A percentile compares a stretch with the other conserved stretches of the same genome.
Evolutionary conservation across 306 rosid genomes (phyloP).

Genomic region (Vigna mungo): DNA sequence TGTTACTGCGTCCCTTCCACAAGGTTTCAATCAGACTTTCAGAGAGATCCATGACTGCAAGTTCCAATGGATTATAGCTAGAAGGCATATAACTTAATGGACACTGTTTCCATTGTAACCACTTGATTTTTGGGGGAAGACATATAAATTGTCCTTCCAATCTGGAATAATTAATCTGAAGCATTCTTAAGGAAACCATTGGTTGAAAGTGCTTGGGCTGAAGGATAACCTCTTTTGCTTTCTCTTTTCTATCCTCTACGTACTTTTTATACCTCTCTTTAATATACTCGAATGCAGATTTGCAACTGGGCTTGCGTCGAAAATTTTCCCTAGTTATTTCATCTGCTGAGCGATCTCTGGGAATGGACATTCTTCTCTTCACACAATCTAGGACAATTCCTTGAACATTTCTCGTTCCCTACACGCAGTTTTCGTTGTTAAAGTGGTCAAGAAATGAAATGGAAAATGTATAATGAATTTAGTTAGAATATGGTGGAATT

Average conservation of each 20-base stretch:
- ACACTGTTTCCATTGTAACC: constrained; percentile 72
- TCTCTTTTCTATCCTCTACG: constrained; percentile 44
- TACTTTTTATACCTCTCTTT: constrained; percentile 48
- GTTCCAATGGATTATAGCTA: constrained; percentile 45
- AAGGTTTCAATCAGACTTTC: constrained; percentile 49
- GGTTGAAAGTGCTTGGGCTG: constrained; percentile 42
- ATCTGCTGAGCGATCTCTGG: constrained; percentile 45
- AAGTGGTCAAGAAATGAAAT: background rate
- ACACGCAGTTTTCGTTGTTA: constrained; percentile 2
- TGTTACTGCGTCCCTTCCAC: constrained; percentile 42
- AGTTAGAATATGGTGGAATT: no score
- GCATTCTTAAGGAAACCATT: constrained; percentile 60
- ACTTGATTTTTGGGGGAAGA: constrained; percentile 57
- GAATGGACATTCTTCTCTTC: background rate
- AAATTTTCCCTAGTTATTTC: constrained; percentile 53
- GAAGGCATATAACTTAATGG: constrained; percentile 52
- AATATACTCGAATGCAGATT: constrained; percentile 41
- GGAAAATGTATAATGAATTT: background rate
- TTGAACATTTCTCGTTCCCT: constrained; percentile 53
- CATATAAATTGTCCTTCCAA: constrained; percentile 51
- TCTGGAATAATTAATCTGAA: constrained; percentile 56
- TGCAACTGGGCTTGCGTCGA: constrained; percentile 34
- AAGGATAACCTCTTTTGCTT: constrained; percentile 34
- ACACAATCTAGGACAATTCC: constrained; percentile 58
- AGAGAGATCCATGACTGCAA: constrained; percentile 66